Evolutionary conservation across 306 rosid genomes (phyloP), one percentile per base, ranked within the genome.

Genomic region (Calophaca sinica): DNA sequence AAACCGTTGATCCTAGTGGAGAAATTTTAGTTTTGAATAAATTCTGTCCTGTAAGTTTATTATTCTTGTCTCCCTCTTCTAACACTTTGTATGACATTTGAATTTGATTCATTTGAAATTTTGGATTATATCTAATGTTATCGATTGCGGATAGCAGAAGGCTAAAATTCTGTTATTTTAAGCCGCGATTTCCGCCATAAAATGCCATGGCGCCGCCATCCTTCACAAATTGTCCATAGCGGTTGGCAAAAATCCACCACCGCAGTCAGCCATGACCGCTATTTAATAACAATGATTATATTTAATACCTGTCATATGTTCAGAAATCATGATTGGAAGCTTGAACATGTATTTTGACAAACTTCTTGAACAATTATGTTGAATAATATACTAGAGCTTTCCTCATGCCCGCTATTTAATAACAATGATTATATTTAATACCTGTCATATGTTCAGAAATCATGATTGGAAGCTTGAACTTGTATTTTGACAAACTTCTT

Each of bases 1-100:
- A 87, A 51, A 74, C 83, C 36, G 79, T 90, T 13, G 98, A 94
- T 84, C 89, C 96, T 51, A 87, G 87, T 79, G 99, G 98, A 79
- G 98, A 92, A 87, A 90, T 94, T 80, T 9, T 90, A 87, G 93
- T 92, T 76, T 73, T 94, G 82, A 82, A 74, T n/a, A 80, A 72
- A 75, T 92, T 90, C 79, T 96, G 99, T 72, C 99, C 98, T 74
- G 99, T 96, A 81, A 96, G 99, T 83, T 79, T 14, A 74, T 55
- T 62, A 54, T 64, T 72, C 68, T 35, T 9, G 64, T 13, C 41
- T 69, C 33, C 31, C 38, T 26, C 75, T 59, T 64, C 32, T 55
- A 10, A 28, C 32, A 31, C 31, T 59, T 46, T 62, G 39, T 63
- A 33, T 57, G 26, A 52, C 2, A 41, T 55, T 49, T 67, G 13